A percentile compares a stretch with the other conserved stretches of the same genome.
Evolutionary conservation across 352 stramenopile species (phyloP).

Genomic region (Phytophthora citricola): DNA sequence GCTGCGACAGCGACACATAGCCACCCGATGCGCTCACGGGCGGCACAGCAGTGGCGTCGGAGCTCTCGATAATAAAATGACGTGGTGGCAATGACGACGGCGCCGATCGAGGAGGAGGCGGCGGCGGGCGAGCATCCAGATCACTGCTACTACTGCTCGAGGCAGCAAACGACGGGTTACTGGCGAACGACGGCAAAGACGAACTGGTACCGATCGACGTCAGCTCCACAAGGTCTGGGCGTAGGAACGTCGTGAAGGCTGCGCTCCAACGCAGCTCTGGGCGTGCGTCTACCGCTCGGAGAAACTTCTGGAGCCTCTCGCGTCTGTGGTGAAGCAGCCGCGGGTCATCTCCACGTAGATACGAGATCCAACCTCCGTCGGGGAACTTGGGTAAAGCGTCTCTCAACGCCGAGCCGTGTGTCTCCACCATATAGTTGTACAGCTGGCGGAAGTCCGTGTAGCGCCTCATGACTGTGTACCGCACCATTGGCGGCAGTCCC

Average conservation of each 20-base stretch:
- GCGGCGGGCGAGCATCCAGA: constrained; percentile 21
- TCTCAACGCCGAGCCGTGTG: constrained; percentile 45
- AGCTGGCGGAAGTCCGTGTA: constrained; percentile 84
- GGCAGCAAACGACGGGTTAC: constrained; percentile 29
- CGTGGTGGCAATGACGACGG: constrained; percentile 28
- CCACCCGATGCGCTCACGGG: constrained; percentile 55
- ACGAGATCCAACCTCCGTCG: constrained; percentile 73
- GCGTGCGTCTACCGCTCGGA: constrained; percentile 67
- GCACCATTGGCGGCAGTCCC: constrained; percentile 70
- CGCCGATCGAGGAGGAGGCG: constrained; percentile 25
- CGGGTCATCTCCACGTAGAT: constrained; percentile 77
- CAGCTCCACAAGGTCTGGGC: constrained; percentile 60
- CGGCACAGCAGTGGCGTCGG: constrained; percentile 24
- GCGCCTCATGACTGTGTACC: constrained; percentile 79
- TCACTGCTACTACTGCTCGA: constrained; percentile 35
- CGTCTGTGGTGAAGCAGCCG: constrained; percentile 71
- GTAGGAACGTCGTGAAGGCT: constrained; percentile 68
- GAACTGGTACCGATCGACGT: constrained; percentile 15
- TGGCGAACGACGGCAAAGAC: constrained; percentile 35
- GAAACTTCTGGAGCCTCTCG: constrained; percentile 66
- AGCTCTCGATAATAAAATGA: constrained; percentile 15
- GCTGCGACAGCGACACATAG: constrained; percentile 78
- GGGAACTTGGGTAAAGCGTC: constrained; percentile 71
- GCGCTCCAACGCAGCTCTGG: constrained; percentile 64
- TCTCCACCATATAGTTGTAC: constrained; percentile 65